Base-by-base conservation (phyloP, 768 basidiomycete genomes). In the Hydnomerulius pinastri region DNA sequence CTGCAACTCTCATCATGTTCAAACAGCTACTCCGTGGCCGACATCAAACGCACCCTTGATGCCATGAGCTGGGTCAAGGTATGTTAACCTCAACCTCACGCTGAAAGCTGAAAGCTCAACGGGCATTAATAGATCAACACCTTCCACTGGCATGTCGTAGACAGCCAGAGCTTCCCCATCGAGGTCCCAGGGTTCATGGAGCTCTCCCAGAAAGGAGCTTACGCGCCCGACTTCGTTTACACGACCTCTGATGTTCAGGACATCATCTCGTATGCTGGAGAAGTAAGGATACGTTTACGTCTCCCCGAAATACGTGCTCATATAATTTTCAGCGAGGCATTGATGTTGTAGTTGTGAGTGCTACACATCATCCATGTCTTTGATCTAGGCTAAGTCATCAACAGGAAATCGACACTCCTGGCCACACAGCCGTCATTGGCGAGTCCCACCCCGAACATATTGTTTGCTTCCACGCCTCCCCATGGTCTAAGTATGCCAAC, bases 21-120 rank as follows among this genome's bases (percentile, higher is more conserved):
- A n/a, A n/a, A 6, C 50, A 86, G 83, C 67, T 86, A 83, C 67
- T 74, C 83, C 4, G 81, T 86, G 3, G 38, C 68, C 8, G 86
- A 86, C 60, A 83, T 89, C 62, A 73, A 81, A 60, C 75, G 85
- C 51, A 86, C 84, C 2, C 70, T 92, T 25, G 85, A 90, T 57
- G 81, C 85, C 2, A 90, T 90, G 86, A 82, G 82, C 56, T 80
- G 79, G 75, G 83, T 84, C 54, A 92, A 88, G 69, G 79, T 78
- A 49, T 41, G 65, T 46, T 24, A 18, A 23, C 43, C 42, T 28
- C 47, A 12, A 6, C 42, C 10, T 11, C 47, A 6, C 55, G 32
- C n/a, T n/a, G 8, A 11, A 12, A 4, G 11, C 20, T 36, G 7
- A 18, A 2, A 28, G 27, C 35, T 36, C 4, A 48, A 24, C 2